phyloP scores from a whole-genome alignment of 805 yeast species.

The Scheffersomyces spartinae region DNA sequence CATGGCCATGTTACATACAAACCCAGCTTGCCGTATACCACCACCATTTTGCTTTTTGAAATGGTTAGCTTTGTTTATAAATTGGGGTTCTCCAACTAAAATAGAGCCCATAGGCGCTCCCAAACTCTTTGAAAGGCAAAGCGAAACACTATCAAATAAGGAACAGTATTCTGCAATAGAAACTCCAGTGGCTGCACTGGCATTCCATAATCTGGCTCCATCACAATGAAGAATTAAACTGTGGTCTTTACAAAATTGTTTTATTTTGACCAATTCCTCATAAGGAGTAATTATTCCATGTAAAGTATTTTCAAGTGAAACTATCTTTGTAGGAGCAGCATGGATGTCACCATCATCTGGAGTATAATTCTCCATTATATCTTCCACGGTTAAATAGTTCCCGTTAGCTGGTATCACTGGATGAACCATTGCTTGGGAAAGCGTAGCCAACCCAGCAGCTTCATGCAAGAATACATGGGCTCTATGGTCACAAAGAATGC shows the following conservation, averaged over 20 bases:
- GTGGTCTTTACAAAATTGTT: constrained; percentile 53
- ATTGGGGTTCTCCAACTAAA: constrained; percentile 52
- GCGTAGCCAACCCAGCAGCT: constrained; percentile 84
- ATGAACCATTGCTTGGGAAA: constrained; percentile 86
- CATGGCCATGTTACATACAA: constrained; percentile 72
- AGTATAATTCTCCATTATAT: constrained; percentile 47
- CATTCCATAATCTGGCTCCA: constrained; percentile 95
- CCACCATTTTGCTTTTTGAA: constrained; percentile 91
- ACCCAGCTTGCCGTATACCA: constrained; percentile 83
- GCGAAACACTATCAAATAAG: constrained; percentile 77
- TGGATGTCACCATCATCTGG: constrained; percentile 79
- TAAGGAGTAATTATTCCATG: constrained; percentile 76
- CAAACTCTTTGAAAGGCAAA: constrained; percentile 79
- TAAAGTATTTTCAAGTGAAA: constrained; percentile 80
- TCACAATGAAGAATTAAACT: constrained; percentile 67
- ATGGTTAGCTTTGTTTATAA: constrained; percentile 65
- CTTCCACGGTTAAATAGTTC: constrained; percentile 66
- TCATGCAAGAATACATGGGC: constrained; percentile 77
- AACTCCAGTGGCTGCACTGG: constrained; percentile 63
- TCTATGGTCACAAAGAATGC: constrained; percentile 77
- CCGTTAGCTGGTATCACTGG: constrained; percentile 77
- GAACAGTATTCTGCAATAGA: constrained; percentile 60
- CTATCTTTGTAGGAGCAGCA: constrained; percentile 75
- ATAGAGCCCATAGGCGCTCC: constrained; percentile 94
- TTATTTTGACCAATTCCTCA: constrained; percentile 64